Base-by-base conservation (phyloP, 2,329 filamentous ascomycete species). In the Botrytis aclada region DNA sequence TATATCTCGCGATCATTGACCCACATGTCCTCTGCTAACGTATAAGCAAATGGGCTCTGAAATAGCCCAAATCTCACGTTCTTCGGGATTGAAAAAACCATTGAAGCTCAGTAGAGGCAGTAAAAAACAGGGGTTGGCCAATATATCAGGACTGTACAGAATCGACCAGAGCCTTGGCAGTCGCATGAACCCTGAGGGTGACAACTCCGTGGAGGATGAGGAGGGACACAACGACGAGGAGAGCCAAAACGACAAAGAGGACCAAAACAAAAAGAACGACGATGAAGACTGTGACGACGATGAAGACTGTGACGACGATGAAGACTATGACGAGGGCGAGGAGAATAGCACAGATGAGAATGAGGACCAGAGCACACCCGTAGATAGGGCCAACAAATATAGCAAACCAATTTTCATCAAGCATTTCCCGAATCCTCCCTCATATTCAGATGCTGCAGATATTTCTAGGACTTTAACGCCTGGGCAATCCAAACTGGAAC, bases 281-380 rank as follows among this genome's bases (percentile, higher is more conserved):
- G 41, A 43, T 3, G 8, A 47, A 9, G 2, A 10, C 45, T 7
- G 4, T 0, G 7, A 45, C 7, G 43, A 45, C 8, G 18, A n/a
- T n/a, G n/a, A n/a, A n/a, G n/a, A n/a, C n/a, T n/a, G n/a, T n/a
- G n/a, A 45, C 7, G 45, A 25, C 9, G 4, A 47, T 9, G 22
- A 51, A 25, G 4, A 25, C 22, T 0, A 25, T 0, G 4, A 25
- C 4, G 45, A 51, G 45, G 22, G 45, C 45, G 22, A 51, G 45
- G 22, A 0, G 22, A 2, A 1, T 4, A 25, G 1, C 25, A 0
- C 9, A 3, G 22, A 25, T 14, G 1, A 25, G 1, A 14, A 51
- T 10, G 45, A 51, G 4, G 45, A 51, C 4, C 45, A 14, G 1
- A 12, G 45, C 45, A 51, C 9, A 51, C 1, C 22, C 45, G 45